Base-by-base conservation (phyloP, 768 basidiomycete species). In the Suillus cothurnatus region DNA sequence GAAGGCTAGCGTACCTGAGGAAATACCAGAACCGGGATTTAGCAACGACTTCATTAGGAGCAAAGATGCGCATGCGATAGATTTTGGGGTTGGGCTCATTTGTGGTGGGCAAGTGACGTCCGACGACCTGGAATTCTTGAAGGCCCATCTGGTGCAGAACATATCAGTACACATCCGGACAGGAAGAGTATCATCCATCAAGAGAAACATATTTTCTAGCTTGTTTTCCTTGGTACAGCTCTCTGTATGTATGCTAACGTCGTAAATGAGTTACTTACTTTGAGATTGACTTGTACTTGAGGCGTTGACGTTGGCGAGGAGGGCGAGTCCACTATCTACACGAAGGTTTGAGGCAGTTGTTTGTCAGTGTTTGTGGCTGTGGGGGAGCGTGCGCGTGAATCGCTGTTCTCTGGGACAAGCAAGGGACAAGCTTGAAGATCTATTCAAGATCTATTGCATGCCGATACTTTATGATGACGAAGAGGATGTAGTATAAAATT, bases 11-110 rank as follows among this genome's bases (percentile, higher is more conserved):
- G 72, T 69, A 92, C 92, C 91, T 89, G 66, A 99, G 85, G 89
- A 97, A 99, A 84, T 98, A 98, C 97, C 97, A 99, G 91, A 97
- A 99, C 66, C 97, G 90, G 60, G 94, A 97, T 85, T 99, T 99
- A 73, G 97, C 97, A 74, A 99, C 95, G 70, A 98, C 95, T 68
- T 97, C 94, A 79, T 98, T 98, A 70, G 95, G 94, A 70, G 97
- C 95, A 77, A 99, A 99, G 76, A 99, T 97, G 80, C 97, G 92
- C 97, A 98, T 98, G 73, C 97, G 92, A 86, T 93, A 98, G 81
- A 99, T 96, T 88, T 99, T 98, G 67, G 97, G 97, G 67, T 86
- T 93, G 63, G 94, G 94, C 70, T 97, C 93, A 69, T 86, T 78
- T 83, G 95, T 94, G 62, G 95, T 95, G 75, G 97, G 97, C 73